A percentile compares a stretch with the other conserved stretches of the same genome.
Conservation (phyloP, 345 rosid genomes). For the Citrus sp. region DNA sequence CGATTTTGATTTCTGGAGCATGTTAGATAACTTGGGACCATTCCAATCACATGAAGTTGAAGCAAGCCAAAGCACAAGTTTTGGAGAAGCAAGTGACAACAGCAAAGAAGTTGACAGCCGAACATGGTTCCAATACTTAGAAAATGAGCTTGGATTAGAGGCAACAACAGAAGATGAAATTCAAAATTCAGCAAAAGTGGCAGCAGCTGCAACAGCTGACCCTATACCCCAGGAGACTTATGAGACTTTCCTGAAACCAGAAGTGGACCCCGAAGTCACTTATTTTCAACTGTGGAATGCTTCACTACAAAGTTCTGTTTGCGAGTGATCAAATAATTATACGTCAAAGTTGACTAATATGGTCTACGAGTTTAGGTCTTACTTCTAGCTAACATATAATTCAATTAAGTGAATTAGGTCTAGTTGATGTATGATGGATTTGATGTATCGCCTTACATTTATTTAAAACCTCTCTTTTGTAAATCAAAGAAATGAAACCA, state of each 20-base stretch:
- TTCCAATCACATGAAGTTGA: slow-evolving; percentile 20
- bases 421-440: slow-evolving; percentile 8
- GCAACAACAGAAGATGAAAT: slow-evolving; percentile 22
- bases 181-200: not conserved
- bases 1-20: slow-evolving; percentile 69
- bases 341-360: slow-evolving; percentile 10
- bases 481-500: not conserved
- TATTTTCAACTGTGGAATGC: slow-evolving; percentile 8
- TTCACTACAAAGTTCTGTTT: not conserved
- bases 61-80: slow-evolving; percentile 20
- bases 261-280: slow-evolving; percentile 6
- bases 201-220: not conserved
- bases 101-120: slow-evolving; percentile 36
- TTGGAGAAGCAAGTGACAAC: slow-evolving; percentile 16
- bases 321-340: not conserved
- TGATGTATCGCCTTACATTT: not conserved
- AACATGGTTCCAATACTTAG: slow-evolving; percentile 60
- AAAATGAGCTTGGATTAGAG: slow-evolving; percentile 61
- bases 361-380: not conserved
- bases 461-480: not conserved
- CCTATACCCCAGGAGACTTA: not conserved
- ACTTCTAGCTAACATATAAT: not conserved
- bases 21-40: slow-evolving; percentile 47
- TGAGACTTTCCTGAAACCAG: slow-evolving; percentile 8
- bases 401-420: not conserved